Conservation (phyloP, 2,329 filamentous ascomycete species). For the Talaromyces sp. region DNA sequence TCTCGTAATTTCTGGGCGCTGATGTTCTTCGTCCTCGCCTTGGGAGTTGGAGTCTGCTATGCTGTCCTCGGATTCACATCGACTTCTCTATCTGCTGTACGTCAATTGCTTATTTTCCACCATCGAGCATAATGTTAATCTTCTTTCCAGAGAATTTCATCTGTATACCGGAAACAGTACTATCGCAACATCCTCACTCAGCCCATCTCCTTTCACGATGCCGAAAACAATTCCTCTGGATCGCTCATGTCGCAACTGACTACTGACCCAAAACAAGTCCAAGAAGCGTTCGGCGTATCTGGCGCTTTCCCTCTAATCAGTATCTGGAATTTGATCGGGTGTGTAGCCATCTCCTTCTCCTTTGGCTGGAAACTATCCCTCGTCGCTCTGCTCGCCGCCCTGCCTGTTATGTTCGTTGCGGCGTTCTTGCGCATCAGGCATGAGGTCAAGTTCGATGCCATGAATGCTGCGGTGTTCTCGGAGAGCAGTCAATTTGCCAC, state of each 20-base stretch:
- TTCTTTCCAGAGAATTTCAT: slow-evolving; percentile 24
- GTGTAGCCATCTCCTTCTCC: slow-evolving; percentile 60
- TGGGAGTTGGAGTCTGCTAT: slow-evolving; percentile 43
- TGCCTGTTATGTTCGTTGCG: slow-evolving; percentile 47
- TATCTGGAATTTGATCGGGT: slow-evolving; percentile 60
- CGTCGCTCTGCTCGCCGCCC: slow-evolving; percentile 57
- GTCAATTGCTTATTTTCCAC: slow-evolving; percentile 10
- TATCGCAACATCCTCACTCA: slow-evolving; percentile 43
- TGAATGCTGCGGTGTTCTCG: slow-evolving; percentile 63
- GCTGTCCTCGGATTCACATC: slow-evolving; percentile 41
- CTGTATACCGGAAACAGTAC: slow-evolving; percentile 38
- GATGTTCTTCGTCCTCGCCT: slow-evolving; percentile 53
- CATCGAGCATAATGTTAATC: not conserved
- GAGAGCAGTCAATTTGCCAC: slow-evolving; percentile 70
- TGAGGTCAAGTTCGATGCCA: slow-evolving; percentile 62
- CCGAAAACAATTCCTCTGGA: slow-evolving; percentile 44
- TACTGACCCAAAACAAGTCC: slow-evolving; percentile 45
- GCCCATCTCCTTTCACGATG: slow-evolving; percentile 39
- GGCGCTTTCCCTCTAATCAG: slow-evolving; percentile 53
- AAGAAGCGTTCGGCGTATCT: slow-evolving; percentile 47
- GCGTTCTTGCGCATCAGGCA: slow-evolving; percentile 55
- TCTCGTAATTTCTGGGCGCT: slow-evolving; percentile 48
- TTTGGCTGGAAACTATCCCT: slow-evolving; percentile 74
- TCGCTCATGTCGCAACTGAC: slow-evolving; percentile 43
- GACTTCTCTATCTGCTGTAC: slow-evolving; percentile 42